These are phyloP conservation scores for Pterocarpus macrocarpus DNA, from an alignment of 306 rosid genomes.

Conservation along the genomic window DNA sequence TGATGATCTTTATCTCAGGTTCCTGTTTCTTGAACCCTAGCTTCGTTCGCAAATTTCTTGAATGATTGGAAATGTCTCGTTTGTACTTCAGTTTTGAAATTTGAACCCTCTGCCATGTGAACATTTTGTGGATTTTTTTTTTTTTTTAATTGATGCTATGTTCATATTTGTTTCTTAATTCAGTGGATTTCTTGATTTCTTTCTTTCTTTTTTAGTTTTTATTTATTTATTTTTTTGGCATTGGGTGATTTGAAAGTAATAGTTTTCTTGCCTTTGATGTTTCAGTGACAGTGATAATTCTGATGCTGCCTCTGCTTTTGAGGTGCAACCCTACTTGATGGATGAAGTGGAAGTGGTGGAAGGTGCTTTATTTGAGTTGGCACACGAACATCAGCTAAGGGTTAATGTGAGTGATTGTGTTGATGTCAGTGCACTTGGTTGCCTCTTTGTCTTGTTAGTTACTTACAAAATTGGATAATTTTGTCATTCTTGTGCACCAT, in stretches of 20 bases:
- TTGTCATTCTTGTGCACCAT: constrained; percentile 25
- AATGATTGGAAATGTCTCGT: too few relatives aligned
- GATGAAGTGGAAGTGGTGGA: constrained; percentile 71
- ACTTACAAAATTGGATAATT: constrained; percentile 2
- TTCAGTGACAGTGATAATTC: constrained; percentile 73
- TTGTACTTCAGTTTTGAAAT: background rate
- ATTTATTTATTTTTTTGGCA: too few relatives aligned
- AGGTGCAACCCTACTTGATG: constrained; percentile 68
- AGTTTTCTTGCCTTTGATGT: constrained; percentile 42
- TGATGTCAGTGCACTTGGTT: constrained; percentile 14
- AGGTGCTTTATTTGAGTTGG: constrained; percentile 69
- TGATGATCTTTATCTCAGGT: constrained; percentile 74
- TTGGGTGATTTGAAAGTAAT: constrained; percentile 31
- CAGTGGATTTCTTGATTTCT: background rate
- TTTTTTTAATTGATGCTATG: background rate
- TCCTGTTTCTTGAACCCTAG: constrained; percentile 30
- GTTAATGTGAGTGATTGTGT: constrained; percentile 62
- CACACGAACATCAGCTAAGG: constrained; percentile 68
- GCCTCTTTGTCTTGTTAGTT: constrained; percentile 15
- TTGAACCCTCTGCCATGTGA: background rate
- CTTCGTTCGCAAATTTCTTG: background rate
- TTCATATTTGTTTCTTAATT: constrained; percentile 21
- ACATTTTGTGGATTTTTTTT: background rate
- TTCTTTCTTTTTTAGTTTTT: too few relatives aligned
- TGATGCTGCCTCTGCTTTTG: constrained; percentile 53